Percentiles rank a stretch among this genome's conserved stretches.
These are phyloP conservation scores for Vaccinium macrocarpon DNA, from an alignment of 148 eudicot genomes.

Conservation along the genomic window DNA sequence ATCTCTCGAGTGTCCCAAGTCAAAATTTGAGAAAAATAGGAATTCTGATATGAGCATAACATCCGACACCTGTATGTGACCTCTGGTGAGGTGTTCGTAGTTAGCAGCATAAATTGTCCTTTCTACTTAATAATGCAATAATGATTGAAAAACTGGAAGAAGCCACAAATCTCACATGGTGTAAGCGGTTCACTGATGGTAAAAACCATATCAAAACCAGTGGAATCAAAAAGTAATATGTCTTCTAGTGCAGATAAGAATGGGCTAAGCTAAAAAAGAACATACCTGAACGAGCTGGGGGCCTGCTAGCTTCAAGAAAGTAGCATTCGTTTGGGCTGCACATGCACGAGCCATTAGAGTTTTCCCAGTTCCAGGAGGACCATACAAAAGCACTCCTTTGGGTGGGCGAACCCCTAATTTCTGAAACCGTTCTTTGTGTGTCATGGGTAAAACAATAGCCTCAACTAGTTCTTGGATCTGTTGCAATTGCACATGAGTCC, in stretches of 20 bases:
- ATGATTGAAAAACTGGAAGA: neutral
- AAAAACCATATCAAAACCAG: neutral
- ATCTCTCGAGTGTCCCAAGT: neutral
- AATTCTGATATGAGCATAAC: neutral
- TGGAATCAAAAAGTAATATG: neutral
- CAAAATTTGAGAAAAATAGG: neutral
- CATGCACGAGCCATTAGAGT: conserved; percentile 98
- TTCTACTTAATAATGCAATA: neutral
- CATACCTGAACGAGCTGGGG: conserved; percentile 97
- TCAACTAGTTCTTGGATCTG: conserved; percentile 97
- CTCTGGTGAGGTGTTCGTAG: neutral
- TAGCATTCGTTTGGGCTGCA: conserved; percentile 99
- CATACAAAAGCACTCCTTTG: conserved; percentile 92
- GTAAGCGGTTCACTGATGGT: neutral
- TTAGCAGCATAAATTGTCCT: neutral
- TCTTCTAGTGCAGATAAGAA: neutral
- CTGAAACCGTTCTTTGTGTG: conserved; percentile 89
- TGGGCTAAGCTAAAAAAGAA: neutral
- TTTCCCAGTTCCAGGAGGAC: conserved; percentile 98
- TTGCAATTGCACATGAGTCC: conserved; percentile 5
- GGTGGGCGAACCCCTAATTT: conserved; percentile 94
- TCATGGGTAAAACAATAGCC: conserved; percentile 98
- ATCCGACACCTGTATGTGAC: neutral
- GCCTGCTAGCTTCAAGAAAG: conserved; percentile 92
- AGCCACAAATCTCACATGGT: neutral